Evolutionary conservation across 2,329 filamentous ascomycete genomes (phyloP).

Genomic region (Cladophialophora immunda): DNA sequence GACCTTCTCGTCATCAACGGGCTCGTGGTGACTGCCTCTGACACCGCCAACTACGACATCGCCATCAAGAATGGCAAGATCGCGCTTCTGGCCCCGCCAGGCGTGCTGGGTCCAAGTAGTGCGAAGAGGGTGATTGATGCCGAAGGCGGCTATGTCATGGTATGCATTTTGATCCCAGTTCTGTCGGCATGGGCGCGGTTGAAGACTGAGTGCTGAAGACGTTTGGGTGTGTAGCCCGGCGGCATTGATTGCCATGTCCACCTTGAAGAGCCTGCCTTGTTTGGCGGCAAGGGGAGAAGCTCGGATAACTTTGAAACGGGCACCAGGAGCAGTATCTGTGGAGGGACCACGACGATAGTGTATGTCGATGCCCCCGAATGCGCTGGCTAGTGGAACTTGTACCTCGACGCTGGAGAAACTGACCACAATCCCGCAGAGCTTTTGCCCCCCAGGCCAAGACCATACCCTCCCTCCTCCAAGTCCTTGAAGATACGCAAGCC

Average conservation of each 20-base stretch:
- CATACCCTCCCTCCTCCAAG: conserved; percentile 55
- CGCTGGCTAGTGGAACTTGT: not conserved
- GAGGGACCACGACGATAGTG: conserved; percentile 60
- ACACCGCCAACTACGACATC: conserved; percentile 54
- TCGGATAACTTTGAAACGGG: conserved; percentile 57
- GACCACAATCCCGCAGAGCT: conserved; percentile 39
- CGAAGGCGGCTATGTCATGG: conserved; percentile 55
- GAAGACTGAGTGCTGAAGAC: not conserved
- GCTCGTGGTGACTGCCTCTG: conserved; percentile 54
- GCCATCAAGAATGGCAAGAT: conserved; percentile 57
- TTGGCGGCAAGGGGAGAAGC: conserved; percentile 54
- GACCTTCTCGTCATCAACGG: conserved; percentile 57
- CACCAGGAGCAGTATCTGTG: conserved; percentile 57
- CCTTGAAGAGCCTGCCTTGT: conserved; percentile 56
- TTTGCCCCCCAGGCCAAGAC: conserved; percentile 59
- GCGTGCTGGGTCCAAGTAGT: conserved; percentile 44
- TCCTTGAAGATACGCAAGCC: conserved; percentile 53
- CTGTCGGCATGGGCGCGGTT: not conserved
- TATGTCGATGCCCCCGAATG: conserved; percentile 20
- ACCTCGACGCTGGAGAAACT: not conserved
- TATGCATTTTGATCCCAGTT: not conserved
- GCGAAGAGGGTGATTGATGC: conserved; percentile 52
- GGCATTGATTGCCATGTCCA: conserved; percentile 60
- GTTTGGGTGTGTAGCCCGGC: conserved; percentile 45
- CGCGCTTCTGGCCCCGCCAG: conserved; percentile 50